These are phyloP conservation scores for Chondrostereum purpureum DNA, from an alignment of 1,284 basidiomycete genomes.

Conservation along the genomic window DNA sequence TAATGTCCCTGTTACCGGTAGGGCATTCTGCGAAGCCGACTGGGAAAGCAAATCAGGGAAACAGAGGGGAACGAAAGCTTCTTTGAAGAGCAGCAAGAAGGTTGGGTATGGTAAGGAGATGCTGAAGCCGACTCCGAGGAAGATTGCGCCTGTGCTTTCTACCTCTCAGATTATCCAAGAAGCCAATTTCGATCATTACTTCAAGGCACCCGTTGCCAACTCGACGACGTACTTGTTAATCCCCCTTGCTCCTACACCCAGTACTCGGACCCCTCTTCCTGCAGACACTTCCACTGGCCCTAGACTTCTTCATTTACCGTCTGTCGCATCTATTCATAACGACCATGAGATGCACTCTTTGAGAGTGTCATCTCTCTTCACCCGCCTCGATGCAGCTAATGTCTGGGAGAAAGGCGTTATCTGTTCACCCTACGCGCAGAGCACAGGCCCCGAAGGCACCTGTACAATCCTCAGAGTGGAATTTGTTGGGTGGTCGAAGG, in stretches of 20 bases:
- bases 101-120: conserved; percentile 21
- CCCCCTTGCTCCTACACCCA: conserved; percentile 67
- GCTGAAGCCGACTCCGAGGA: conserved; percentile 24
- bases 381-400: conserved; percentile 53
- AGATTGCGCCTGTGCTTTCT: conserved; percentile 11
- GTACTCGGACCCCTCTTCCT: conserved; percentile 52
- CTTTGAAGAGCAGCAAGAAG: conserved; percentile 20
- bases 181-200: conserved; percentile 49
- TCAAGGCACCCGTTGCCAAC: conserved; percentile 32
- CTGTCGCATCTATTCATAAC: conserved; percentile 44
- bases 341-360: conserved; percentile 49
- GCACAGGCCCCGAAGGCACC: conserved; percentile 30
- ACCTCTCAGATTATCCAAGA: conserved; percentile 26
- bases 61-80: conserved; percentile 33
- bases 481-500: conserved; percentile 63
- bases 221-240: conserved; percentile 64
- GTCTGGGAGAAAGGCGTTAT: conserved; percentile 60
- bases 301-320: conserved; percentile 49
- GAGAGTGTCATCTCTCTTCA: conserved; percentile 63
- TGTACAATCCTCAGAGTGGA: conserved; percentile 62
- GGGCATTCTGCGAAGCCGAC: conserved; percentile 66
- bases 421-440: conserved; percentile 47
- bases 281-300: conserved; percentile 21
- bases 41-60: conserved; percentile 49
- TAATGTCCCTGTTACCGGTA: conserved; percentile 64